Evolutionary conservation across 1,139 yeast genomes (phyloP), one percentile per base, ranked within the genome.

Genomic region (Candida neerlandica): DNA sequence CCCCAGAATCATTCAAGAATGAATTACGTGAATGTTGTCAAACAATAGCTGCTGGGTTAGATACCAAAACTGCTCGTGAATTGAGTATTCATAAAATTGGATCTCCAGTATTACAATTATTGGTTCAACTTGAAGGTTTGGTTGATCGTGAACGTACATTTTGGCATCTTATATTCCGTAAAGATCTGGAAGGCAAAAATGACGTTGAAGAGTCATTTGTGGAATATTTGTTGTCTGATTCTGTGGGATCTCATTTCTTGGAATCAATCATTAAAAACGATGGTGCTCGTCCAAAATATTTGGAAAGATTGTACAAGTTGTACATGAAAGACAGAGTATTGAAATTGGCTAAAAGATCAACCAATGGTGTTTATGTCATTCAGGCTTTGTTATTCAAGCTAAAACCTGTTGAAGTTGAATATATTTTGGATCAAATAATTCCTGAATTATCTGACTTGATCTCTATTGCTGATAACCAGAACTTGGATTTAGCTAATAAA

Each of bases 221-320:
- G 38, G 97, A 91, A 63, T 88, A 88, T 62, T 74, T 92, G 50
- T 70, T 92, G 46, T 85, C 95, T 5, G 97, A 92, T 62, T 77
- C 96, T 0, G 90, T 91, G 14, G 99, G 98, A 0, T 86, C 96
- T 1, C 97, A 91, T 68, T 91, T 92, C 70, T 73, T 92, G 40
- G 92, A 92, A 66, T 78, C 85, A 16, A 79, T 84, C 19, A 75
- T 92, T 47, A 81, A 80, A 45, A 71, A 73, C 51, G 81, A 80
- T 48, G 80, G 80, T 14, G 87, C 87, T 45, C 84, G 95, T 56
- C 69, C 81, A 52, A 85, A 82, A 57, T 82, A 83, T 60, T 80
- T 87, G 41, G 88, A 85, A 58, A 79, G 96, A 58, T 68, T 92
- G 46, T 89, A 85, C 69, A 73, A 71, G 45, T 65, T 81, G 10